phyloP scores from a whole-genome alignment of 495 filamentous ascomycete species.

The Aspergillus ostianus region DNA sequence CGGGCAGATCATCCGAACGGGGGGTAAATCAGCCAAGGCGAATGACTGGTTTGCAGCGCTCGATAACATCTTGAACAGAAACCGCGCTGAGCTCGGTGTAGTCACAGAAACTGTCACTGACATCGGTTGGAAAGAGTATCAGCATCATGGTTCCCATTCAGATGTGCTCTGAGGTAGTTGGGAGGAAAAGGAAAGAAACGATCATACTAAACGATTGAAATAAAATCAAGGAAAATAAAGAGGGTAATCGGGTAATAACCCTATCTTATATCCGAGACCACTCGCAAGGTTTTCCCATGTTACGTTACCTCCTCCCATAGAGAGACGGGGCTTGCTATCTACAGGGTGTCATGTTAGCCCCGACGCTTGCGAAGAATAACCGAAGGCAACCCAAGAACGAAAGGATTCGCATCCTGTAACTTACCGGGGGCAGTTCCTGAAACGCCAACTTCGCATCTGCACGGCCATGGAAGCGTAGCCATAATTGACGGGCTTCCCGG shows the following conservation, averaged over 20 bases:
- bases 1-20: neutral
- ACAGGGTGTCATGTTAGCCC: neutral
- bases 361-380: neutral
- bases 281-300: neutral
- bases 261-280: slow-evolving; percentile 7
- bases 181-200: neutral
- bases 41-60: neutral
- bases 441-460: neutral
- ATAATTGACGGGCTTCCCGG: neutral
- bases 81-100: neutral
- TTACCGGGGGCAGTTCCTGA: neutral
- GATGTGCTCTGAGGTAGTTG: neutral
- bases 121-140: neutral
- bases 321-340: neutral
- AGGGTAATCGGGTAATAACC: slow-evolving; percentile 2
- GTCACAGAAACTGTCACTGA: neutral
- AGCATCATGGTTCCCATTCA: neutral
- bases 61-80: neutral
- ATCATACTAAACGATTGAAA: no score
- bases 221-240: neutral
- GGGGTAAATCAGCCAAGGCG: neutral
- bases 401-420: neutral
- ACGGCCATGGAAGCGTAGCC: neutral
- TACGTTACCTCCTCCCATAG: neutral
- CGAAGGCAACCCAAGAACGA: neutral